Evolutionary conservation across 345 rosid species (phyloP).

Genomic region (Populus alba): DNA sequence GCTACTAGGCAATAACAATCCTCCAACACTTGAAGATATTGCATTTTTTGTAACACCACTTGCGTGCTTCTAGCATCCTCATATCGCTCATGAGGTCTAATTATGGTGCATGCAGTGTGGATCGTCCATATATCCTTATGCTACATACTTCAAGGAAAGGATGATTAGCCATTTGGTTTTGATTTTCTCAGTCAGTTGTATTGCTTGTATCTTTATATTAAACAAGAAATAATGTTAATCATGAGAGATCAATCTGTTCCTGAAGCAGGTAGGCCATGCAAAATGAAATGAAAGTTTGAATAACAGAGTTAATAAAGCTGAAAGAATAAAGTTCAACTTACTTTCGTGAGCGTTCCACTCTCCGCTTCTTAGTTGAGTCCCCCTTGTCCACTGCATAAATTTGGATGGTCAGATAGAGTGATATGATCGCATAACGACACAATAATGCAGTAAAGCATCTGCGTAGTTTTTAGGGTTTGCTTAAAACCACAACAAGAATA

Average conservation of each 20-base stretch:
- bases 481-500: not conserved
- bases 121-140: not conserved
- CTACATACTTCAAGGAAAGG: not conserved
- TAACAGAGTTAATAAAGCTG: not conserved
- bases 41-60: not conserved
- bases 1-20: not conserved
- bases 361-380: slow-evolving; percentile 68
- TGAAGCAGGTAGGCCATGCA: not conserved
- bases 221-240: not conserved
- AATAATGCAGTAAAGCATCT: not conserved
- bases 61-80: not conserved
- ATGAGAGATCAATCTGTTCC: not conserved
- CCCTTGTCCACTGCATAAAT: slow-evolving; percentile 55
- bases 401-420: slow-evolving; percentile 20
- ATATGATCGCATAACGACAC: not conserved
- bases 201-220: not conserved
- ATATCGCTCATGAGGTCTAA: not conserved
- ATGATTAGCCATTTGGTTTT: not conserved
- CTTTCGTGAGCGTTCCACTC: slow-evolving; percentile 76
- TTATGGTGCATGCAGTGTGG: not conserved
- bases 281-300: not conserved
- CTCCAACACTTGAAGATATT: not conserved
- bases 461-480: not conserved
- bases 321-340: slow-evolving; percentile 29
- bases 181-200: not conserved